Evolutionary conservation across 805 yeast species (phyloP), one percentile per base, ranked within the genome.

Genomic region (Saccharomycopsis fibuligera): DNA sequence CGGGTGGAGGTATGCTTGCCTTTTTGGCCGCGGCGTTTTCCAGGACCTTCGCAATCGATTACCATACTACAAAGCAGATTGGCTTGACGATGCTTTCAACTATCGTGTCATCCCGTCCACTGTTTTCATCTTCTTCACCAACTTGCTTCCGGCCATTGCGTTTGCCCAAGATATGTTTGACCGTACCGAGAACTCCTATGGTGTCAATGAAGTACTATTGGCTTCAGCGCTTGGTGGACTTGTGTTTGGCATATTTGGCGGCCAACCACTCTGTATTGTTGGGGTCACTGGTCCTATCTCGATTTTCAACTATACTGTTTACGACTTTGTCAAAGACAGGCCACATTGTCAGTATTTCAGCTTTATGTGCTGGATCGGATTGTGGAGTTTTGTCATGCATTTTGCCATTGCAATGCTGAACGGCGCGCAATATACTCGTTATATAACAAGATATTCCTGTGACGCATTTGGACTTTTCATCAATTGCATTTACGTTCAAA

Each of bases 121-220:
- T 0, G 67, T 85, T 1, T 88, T 77, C 62, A 84, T 93, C 12
- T 91, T 84, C 64, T 89, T 93, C 71, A 89, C 96, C 38, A 91
- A 93, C 62, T 62, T 91, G 40, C 70, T 91, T 35, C 98, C 98
- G 1, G 97, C 97, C 0, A 74, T 91, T 37, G 96, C 98, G 0
- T 91, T 91, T 71, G 95, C 97, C 0, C 96, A 88, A 60, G 98
- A 91, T 62, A 85, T 91, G 96, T 90, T 89, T 64, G 96, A 90
- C 63, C 81, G 87, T 53, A 91, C 99, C 0, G 67, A 84, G 43
- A 80, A 85, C 56, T 74, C 90, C 10, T 91, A 88, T 59, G 99
- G 99, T 2, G 84, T 93, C 3, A 93, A 91, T 60, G 99, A 91
- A 60, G 84, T 91, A 2, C 69, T 91, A 22, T 60, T 93, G 60